A percentile compares a stretch with the other conserved stretches of the same genome.
These are phyloP conservation scores for Macroventuria anomochaeta DNA, from an alignment of 2,329 filamentous ascomycete species.

Conservation along the genomic window DNA sequence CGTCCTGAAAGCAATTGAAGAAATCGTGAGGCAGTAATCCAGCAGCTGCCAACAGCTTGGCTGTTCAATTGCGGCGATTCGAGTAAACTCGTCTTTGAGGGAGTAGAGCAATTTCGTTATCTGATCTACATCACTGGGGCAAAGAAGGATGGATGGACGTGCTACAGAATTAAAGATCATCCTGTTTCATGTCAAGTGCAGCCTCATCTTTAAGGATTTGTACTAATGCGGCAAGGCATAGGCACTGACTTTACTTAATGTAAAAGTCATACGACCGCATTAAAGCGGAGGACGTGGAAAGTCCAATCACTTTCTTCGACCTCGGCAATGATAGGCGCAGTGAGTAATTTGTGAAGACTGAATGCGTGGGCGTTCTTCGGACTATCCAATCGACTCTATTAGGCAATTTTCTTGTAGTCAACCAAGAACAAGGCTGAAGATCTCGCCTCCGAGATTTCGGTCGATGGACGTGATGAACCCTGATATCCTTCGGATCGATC, in stretches of 20 bases:
- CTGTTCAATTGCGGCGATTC: neutral
- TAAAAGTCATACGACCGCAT: neutral
- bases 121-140: neutral
- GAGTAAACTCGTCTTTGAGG: neutral
- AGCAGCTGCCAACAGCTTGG: neutral
- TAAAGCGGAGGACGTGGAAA: neutral
- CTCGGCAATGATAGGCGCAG: neutral
- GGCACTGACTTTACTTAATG: neutral
- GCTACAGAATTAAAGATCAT: neutral
- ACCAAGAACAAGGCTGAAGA: neutral
- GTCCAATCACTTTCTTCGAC: neutral
- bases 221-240: neutral
- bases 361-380: neutral
- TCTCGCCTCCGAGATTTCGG: neutral
- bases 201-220: neutral
- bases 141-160: neutral
- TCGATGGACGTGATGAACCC: neutral
- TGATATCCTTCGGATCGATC: slow-evolving; percentile 1
- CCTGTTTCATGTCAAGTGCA: neutral
- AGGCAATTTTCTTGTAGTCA: neutral
- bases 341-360: neutral
- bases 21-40: neutral
- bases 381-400: neutral
- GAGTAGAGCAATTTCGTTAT: neutral
- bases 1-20: neutral